Base-by-base conservation (phyloP, 331 rosid genomes). In the Quercus phellos region DNA sequence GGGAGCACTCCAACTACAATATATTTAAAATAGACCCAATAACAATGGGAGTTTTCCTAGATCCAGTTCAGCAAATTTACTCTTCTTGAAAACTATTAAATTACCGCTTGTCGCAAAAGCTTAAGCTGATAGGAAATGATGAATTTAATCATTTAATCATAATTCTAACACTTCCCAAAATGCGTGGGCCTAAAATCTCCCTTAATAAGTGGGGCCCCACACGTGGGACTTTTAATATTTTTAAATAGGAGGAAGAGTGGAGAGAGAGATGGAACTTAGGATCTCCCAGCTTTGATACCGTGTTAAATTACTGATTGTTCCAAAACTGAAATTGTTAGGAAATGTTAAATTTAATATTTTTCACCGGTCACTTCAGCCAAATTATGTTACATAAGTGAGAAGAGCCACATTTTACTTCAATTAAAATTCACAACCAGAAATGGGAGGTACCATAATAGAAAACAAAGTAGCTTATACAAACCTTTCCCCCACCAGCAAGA, bases 401-500 rank as follows among this genome's bases (percentile, higher is more conserved):
- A 14, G 27, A 16, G 29, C 12, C n/a, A 29, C 14, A 51, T 24
- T 56, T n/a, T 38, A 38, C 18, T 73, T 54, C 21, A 73, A 54
- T 21, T 69, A 2, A 4, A 51, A 5, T 66, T 46, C 10, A 18
- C 71, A 30, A 14, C 46, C 11, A 32, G 24, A 51, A 75, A 68
- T 55, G 79, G 16, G 32, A n/a, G 68, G n/a, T 8, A 73, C 42
- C 30, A 16, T 63, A 27, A 38, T 38, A 74, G 26, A 59, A 72
- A 81, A 51, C 19, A 55, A 42, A 73, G 35, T 61, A 42, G 80
- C 53, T 26, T 26, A 68, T 26, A 80, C 89, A 77, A 77, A 95
- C 98, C 98, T 92, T 93, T 63, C 97, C 99, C 50, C 99, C 98
- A 61, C 85, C 90, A 7, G 94, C 99, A 90, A 89, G 91, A 83